Base-by-base conservation (phyloP, 768 basidiomycete genomes). In the Boletus huronensis region DNA sequence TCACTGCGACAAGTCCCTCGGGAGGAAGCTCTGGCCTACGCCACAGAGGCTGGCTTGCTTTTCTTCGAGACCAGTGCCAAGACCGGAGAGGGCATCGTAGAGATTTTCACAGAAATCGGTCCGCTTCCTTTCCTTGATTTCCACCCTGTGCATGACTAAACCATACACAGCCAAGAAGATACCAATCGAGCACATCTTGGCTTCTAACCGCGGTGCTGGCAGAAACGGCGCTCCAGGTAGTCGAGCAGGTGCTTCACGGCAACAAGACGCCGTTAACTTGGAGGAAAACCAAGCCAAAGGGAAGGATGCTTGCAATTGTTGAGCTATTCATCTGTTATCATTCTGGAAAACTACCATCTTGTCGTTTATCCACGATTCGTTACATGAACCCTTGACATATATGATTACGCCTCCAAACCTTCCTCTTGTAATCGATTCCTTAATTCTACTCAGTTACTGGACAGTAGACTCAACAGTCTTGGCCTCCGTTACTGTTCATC, bases 1-100 rank as follows among this genome's bases (percentile, higher is more conserved):
- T 85, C 80, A 58, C 70, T 91, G 64, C 78, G 97, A 62, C 93
- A 98, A 71, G 95, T 99, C 21, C 86, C 93, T 25, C 80, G 85
- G 55, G 96, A 97, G 64, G 97, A 98, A 74, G 97, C 96, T 2
- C 88, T 92, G 67, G 93, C 93, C 8, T 99, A 98, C 69, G 97
- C 97, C 13, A 83, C 89, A 52, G 97, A 98, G 72, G 87, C 90
- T n/a, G 90, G 91, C 1, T 71, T 98, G 40, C 75, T 99, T 39
- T 98, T 98, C 80, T 97, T 96, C 63, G 97, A 99, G 78, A 97
- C 95, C 35, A 91, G 88, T 65, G 97, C 97, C 25, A 99, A 98
- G 83, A 93, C 92, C 5, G 94, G 95, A 17, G 90, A 95, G 65
- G 94, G 93, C 36, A 83, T 98, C 52, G 89, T 93, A 25, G 97